Conservation (phyloP, 1,284 basidiomycete species). For the Cryptococcus sp. region DNA sequence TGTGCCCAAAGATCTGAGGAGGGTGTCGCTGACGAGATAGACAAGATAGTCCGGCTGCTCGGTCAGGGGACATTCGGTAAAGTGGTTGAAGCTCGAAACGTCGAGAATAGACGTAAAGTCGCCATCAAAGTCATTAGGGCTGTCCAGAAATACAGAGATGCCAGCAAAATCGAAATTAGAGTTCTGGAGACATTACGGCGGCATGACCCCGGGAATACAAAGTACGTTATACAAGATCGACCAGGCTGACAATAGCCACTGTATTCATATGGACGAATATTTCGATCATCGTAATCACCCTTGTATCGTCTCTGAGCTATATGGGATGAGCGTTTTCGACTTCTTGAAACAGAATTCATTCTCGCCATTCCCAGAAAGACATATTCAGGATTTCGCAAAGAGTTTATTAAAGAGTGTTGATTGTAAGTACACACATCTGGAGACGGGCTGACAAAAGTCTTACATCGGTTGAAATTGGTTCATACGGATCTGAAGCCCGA, state of each 20-base stretch:
- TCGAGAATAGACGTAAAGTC: conserved; percentile 66
- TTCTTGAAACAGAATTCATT: conserved; percentile 98
- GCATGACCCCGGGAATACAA: conserved; percentile 79
- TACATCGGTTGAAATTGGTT: conserved; percentile 85
- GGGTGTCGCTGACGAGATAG: conserved; percentile 49
- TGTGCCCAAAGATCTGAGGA: conserved; percentile 23
- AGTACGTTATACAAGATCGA: conserved; percentile 58
- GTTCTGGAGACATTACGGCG: conserved; percentile 89
- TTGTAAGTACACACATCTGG: conserved; percentile 58
- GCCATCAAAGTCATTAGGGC: conserved; percentile 99
- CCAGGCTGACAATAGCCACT: conserved; percentile 65
- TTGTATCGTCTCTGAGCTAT: conserved; percentile 92
- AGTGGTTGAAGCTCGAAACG: conserved; percentile 90
- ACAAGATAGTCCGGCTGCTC: conserved; percentile 81
- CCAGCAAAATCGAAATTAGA: conserved; percentile 96
- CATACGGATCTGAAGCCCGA: conserved; percentile 99
- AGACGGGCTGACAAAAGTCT: conserved; percentile 55
- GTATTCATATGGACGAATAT: conserved; percentile 90
- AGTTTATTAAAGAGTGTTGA: conserved; percentile 90
- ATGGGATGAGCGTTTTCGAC: conserved; percentile 98
- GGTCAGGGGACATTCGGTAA: conserved; percentile 99
- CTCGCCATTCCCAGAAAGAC: conserved; percentile 88
- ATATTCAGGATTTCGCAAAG: conserved; percentile 93
- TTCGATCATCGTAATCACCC: conserved; percentile 98
- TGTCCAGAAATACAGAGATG: conserved; percentile 95